Evolutionary conservation across 2,329 filamentous ascomycete genomes (phyloP).

Genomic region (Ascochyta koolunga): DNA sequence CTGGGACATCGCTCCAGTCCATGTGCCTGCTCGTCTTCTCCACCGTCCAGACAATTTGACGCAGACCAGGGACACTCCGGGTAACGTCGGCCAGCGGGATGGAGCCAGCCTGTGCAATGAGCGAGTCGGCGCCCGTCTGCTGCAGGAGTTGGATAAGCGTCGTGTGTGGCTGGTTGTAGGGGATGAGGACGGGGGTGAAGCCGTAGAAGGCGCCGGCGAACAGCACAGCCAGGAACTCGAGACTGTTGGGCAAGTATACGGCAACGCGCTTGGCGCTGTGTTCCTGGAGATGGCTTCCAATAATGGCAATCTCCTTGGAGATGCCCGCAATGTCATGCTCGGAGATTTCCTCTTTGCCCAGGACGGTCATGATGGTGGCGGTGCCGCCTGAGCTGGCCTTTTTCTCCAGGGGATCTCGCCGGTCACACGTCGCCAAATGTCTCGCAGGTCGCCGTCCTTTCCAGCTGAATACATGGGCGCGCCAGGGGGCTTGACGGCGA

Average conservation of each 20-base stretch:
- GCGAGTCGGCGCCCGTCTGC: conserved; percentile 75
- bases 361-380: conserved; percentile 79
- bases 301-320: conserved; percentile 83
- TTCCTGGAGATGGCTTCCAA: conserved; percentile 77
- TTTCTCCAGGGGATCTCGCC: conserved; percentile 67
- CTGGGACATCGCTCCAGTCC: conserved; percentile 91
- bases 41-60: conserved; percentile 86
- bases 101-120: conserved; percentile 85
- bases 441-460: conserved; percentile 85
- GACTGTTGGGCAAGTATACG: conserved; percentile 89
- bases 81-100: conserved; percentile 78
- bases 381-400: conserved; percentile 67
- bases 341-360: conserved; percentile 74
- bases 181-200: conserved; percentile 81
- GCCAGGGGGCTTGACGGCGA: conserved; percentile 78
- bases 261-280: conserved; percentile 76
- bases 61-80: conserved; percentile 71
- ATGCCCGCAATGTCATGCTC: conserved; percentile 75
- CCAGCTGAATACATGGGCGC: conserved; percentile 83
- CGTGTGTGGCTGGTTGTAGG: conserved; percentile 76
- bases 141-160: conserved; percentile 74
- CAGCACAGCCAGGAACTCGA: conserved; percentile 81
- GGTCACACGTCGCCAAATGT: conserved; percentile 82
- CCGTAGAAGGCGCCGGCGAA: conserved; percentile 91
- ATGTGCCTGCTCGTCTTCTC: conserved; percentile 89